Evolutionary conservation across 768 basidiomycete genomes (phyloP).

Genomic region (Trametes cubensis): DNA sequence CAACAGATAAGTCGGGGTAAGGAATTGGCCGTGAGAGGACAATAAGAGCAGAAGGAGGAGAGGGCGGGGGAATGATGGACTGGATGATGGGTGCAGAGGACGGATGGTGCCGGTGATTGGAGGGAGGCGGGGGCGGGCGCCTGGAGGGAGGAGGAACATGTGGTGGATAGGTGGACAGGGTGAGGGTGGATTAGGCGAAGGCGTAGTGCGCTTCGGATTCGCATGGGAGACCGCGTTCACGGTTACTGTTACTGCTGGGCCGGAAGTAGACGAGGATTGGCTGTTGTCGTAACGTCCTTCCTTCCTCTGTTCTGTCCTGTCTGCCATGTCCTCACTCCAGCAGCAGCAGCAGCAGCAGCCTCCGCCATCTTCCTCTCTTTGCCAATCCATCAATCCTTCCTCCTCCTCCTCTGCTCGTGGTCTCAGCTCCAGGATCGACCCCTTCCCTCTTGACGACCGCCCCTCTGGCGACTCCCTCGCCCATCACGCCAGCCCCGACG

Average conservation of each 20-base stretch:
- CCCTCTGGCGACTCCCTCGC: not conserved
- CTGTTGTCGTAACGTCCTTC: not conserved
- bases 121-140: not conserved
- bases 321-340: not conserved
- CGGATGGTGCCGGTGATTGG: not conserved
- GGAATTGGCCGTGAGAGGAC: not conserved
- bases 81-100: not conserved
- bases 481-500: not conserved
- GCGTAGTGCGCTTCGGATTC: too few relatives aligned
- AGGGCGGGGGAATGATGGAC: not conserved
- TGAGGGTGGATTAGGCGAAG: too few relatives aligned
- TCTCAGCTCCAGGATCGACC: slow-evolving; percentile 5
- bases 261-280: too few relatives aligned
- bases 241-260: too few relatives aligned
- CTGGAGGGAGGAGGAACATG: not conserved
- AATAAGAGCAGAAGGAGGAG: not conserved
- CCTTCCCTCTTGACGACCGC: slow-evolving; percentile 2
- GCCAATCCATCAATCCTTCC: not conserved
- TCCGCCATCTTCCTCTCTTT: not conserved
- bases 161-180: too few relatives aligned
- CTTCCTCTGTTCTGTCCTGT: not conserved
- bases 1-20: not conserved
- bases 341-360: not conserved
- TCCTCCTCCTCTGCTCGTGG: not conserved
- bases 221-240: too few relatives aligned